Evolutionary conservation across 2,329 filamentous ascomycete genomes (phyloP).

Genomic region (Herpotrichia juniperi): DNA sequence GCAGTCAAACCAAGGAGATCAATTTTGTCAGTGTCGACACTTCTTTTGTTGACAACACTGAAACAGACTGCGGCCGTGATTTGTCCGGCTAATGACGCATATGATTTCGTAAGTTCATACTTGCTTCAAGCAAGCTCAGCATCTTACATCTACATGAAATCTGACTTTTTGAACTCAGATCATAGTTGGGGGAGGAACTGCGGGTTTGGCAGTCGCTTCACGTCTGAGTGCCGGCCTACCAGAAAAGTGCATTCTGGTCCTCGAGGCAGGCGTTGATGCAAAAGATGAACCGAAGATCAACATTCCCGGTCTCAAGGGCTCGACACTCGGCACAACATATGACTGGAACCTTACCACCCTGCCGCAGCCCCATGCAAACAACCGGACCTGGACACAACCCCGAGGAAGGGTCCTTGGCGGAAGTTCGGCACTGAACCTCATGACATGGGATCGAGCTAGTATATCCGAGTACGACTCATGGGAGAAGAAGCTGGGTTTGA

Average conservation of each 20-base stretch:
- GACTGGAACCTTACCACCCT: conserved; percentile 54
- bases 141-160: neutral
- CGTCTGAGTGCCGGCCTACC: conserved; percentile 41
- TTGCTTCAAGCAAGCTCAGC: neutral
- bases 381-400: conserved; percentile 49
- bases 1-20: neutral
- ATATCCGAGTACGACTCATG: conserved; percentile 39
- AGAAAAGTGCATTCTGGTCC: conserved; percentile 26
- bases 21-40: neutral
- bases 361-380: conserved; percentile 48
- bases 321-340: conserved; percentile 32
- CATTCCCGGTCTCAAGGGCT: conserved; percentile 34
- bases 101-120: neutral
- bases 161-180: neutral
- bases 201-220: conserved; percentile 36
- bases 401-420: conserved; percentile 58
- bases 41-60: neutral
- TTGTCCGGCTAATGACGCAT: neutral
- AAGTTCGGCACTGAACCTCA: conserved; percentile 53
- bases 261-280: conserved; percentile 37
- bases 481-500: conserved; percentile 34
- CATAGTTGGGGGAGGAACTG: conserved; percentile 25
- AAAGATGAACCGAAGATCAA: conserved; percentile 31
- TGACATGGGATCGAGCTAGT: conserved; percentile 40
- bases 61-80: neutral